Base-by-base conservation (phyloP, 768 basidiomycete species). In the Infundibulicybe gibba region DNA sequence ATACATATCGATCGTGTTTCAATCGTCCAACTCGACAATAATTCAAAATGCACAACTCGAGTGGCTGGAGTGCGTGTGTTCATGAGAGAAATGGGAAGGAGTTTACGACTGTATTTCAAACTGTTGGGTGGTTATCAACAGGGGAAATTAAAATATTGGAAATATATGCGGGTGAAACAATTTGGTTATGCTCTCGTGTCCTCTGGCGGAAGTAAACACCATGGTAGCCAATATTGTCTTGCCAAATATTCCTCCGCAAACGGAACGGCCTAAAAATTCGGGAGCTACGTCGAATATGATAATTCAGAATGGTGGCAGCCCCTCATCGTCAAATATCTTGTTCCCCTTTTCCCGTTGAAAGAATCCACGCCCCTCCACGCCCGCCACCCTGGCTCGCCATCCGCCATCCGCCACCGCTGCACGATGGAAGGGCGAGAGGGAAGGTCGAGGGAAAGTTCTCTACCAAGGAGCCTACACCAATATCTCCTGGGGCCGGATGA, bases 391-490 rank as follows among this genome's bases (percentile, higher is more conserved):
- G 52, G 53, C 49, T 49, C 46, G 45, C 43, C 49, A 39, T 32
- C 46, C 32, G 44, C 44, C 49, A 46, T 51, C 41, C 57, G 53
- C 19, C 31, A 53, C 52, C 54, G 58, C 47, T 52, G 51, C 31
- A 63, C 54, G 45, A 62, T 61, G 63, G 61, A 61, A 41, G 53
- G 54, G 45, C 46, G 53, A 47, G 56, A 61, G 49, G 53, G 52
- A 43, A 51, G 57, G 43, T 47, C 40, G 40, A 56, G 58, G 49
- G 65, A 69, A 50, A 79, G 76, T 66, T 75, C 75, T 25, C 70
- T 82, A 14, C 80, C 80, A 32, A 67, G 64, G 49, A 75, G 69
- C 50, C 69, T 82, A 34, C 71, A 70, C 47, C 71, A 72, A n/a
- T 74, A 72, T 52, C 70, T 80, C 41, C 59, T 45, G 34, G 30